phyloP scores from a whole-genome alignment of 176 grass and related monocot genomes.

The Bromus sterilis region DNA sequence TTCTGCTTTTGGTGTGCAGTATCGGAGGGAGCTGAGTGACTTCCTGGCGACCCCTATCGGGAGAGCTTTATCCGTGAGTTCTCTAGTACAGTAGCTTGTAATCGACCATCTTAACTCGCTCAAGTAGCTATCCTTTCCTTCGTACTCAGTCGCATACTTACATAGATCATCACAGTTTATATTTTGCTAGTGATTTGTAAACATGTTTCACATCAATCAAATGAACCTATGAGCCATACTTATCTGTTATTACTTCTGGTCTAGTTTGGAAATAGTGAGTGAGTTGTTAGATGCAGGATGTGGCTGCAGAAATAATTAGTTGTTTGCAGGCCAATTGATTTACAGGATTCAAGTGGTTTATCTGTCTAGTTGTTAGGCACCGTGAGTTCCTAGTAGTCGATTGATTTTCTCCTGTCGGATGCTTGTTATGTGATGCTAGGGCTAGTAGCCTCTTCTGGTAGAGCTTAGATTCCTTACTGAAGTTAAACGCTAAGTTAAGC shows the following conservation, averaged over 20 bases:
- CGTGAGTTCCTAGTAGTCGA: neutral
- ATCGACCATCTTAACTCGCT: neutral
- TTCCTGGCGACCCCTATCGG: slow-evolving; percentile 68
- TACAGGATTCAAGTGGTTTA: neutral
- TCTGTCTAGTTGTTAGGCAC: neutral
- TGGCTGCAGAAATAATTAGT: neutral
- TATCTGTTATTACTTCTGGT: neutral
- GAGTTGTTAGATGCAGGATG: neutral
- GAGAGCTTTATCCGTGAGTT: slow-evolving; percentile 66
- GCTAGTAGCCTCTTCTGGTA: neutral
- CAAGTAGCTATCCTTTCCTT: neutral
- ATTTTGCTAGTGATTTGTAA: neutral
- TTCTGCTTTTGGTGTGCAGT: slow-evolving; percentile 51
- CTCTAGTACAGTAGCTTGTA: neutral
- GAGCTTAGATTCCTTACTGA: neutral
- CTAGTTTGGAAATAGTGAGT: neutral
- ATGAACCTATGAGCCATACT: neutral
- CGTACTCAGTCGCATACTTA: neutral
- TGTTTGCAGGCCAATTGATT: neutral
- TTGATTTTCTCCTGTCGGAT: neutral
- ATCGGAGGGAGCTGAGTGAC: slow-evolving; percentile 57
- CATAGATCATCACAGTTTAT: neutral
- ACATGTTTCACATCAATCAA: neutral
- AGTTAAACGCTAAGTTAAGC: neutral
- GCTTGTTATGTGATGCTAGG: neutral